phyloP scores from a whole-genome alignment of 1,139 yeast species.

The Candida tropicalis region DNA sequence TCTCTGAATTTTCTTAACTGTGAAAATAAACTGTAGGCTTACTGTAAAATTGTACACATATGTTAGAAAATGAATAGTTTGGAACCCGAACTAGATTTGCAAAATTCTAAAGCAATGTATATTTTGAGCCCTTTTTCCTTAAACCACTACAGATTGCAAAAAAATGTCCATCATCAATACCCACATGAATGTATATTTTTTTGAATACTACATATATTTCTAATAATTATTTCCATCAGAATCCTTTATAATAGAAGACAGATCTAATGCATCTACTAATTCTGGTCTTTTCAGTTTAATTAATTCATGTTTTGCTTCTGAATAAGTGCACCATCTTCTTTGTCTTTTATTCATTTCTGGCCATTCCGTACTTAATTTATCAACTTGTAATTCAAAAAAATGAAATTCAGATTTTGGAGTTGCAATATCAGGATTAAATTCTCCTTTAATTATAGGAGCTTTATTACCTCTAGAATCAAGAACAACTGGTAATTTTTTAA shows the following conservation, averaged over 20 bases:
- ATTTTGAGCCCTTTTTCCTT: no score
- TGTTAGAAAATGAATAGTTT: no score
- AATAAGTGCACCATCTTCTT: slow-evolving; percentile 75
- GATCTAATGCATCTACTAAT: slow-evolving; percentile 62
- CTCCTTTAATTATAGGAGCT: slow-evolving; percentile 51
- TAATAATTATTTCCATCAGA: slow-evolving; percentile 12
- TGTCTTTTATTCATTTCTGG: slow-evolving; percentile 69
- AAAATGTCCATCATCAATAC: no score
- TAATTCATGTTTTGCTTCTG: slow-evolving; percentile 72
- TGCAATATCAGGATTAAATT: slow-evolving; percentile 38
- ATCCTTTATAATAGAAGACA: slow-evolving; percentile 49
- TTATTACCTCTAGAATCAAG: slow-evolving; percentile 70
- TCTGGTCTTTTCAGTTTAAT: slow-evolving; percentile 66
- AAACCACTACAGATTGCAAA: no score
- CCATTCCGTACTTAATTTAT: slow-evolving; percentile 60
- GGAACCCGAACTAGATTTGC: no score
- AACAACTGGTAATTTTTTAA: slow-evolving; percentile 60
- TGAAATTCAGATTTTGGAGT: slow-evolving; percentile 81
- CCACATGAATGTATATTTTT: no score
- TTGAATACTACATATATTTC: no score
- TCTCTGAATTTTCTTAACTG: no score
- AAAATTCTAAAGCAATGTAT: no score
- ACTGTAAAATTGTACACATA: no score
- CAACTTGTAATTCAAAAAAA: slow-evolving; percentile 74
- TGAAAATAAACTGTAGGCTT: no score